Evolutionary conservation across 768 basidiomycete species (phyloP), one percentile per base, ranked within the genome.

Genomic region (Clavulina sp.): DNA sequence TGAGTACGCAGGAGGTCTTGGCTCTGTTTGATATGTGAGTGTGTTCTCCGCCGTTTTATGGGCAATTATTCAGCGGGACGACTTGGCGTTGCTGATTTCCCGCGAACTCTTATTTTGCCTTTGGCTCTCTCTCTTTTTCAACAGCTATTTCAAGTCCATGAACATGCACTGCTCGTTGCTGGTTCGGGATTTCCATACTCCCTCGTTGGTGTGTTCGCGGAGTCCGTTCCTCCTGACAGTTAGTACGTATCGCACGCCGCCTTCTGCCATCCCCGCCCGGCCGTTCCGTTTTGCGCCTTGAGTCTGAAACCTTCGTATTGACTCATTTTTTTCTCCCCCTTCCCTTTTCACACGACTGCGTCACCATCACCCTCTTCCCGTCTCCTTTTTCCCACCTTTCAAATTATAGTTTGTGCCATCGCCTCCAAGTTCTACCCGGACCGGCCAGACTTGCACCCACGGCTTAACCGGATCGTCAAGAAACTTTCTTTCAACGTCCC

Each of bases 171-270:
- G 79, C 52, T 80, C 81, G 51, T 67, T 96, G 46, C 67, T 99
- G 47, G 87, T 93, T 59, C 74, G 75, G 38, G 76, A 83, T 47
- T 91, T 93, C 65, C 95, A 97, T 64, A 95, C 93, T 0, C 91
- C 93, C 1, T 78, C 87, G 2, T 74, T 95, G 33, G 86, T 96
- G 16, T 92, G 92, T 61, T 88, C 86, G 26, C 79, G 95, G 23
- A 91, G 86, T 33, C 93, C 93, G 0, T 96, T 99, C 67, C 67
- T 99, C 44, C 73, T 97, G 51, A 97, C 95, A 18, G 88, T 91
- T 19, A 84, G 85, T 85, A 60, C 54, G 80, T 74, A 19, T 2
- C 2, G 0, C 28, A 23, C n/a, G 3, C 1, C 36, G 16, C 28
- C 28, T 21, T 4, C 34, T 24, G 13, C 48, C 13, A 9, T 43